Conservation (phyloP, 2,329 filamentous ascomycete genomes). For the Penicillium verrucosum region DNA sequence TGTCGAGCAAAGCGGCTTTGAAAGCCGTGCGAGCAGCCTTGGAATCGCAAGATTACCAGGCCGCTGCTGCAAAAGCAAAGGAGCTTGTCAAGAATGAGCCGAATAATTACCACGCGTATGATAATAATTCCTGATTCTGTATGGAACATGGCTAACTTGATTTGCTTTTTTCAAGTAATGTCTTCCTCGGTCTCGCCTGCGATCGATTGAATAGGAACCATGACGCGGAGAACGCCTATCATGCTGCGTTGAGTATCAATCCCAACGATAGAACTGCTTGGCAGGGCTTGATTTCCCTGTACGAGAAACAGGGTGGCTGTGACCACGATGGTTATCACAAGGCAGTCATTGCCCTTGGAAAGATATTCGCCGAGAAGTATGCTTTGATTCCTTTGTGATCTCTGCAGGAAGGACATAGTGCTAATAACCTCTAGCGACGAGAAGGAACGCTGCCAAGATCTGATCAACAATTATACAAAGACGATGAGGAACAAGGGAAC, state of each 20-base stretch:
- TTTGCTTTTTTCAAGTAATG: slow-evolving; percentile 50
- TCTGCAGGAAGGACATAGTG: not conserved
- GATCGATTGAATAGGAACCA: slow-evolving; percentile 71
- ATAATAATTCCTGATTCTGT: slow-evolving; percentile 9
- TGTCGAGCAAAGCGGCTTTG: slow-evolving; percentile 65
- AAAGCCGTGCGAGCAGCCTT: slow-evolving; percentile 78
- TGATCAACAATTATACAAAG: slow-evolving; percentile 75
- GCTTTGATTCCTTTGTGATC: slow-evolving; percentile 10
- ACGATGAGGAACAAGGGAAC: slow-evolving; percentile 72
- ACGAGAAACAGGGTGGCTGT: slow-evolving; percentile 69
- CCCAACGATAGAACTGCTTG: slow-evolving; percentile 77
- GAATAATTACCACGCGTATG: slow-evolving; percentile 77
- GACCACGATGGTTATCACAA: slow-evolving; percentile 72
- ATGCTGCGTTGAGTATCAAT: slow-evolving; percentile 67
- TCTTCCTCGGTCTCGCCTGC: slow-evolving; percentile 83
- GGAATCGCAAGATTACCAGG: slow-evolving; percentile 73
- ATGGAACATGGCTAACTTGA: slow-evolving; percentile 10
- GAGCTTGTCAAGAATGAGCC: slow-evolving; percentile 68
- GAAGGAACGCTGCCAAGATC: slow-evolving; percentile 55
- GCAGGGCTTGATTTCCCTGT: slow-evolving; percentile 84
- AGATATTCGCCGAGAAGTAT: slow-evolving; percentile 67
- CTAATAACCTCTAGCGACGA: slow-evolving; percentile 50
- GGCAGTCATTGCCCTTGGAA: slow-evolving; percentile 69
- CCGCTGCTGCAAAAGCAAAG: slow-evolving; percentile 67
- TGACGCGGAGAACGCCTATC: slow-evolving; percentile 74